These are phyloP conservation scores for Pugionium cornutum DNA, from an alignment of 345 rosid genomes.

Conservation along the genomic window DNA sequence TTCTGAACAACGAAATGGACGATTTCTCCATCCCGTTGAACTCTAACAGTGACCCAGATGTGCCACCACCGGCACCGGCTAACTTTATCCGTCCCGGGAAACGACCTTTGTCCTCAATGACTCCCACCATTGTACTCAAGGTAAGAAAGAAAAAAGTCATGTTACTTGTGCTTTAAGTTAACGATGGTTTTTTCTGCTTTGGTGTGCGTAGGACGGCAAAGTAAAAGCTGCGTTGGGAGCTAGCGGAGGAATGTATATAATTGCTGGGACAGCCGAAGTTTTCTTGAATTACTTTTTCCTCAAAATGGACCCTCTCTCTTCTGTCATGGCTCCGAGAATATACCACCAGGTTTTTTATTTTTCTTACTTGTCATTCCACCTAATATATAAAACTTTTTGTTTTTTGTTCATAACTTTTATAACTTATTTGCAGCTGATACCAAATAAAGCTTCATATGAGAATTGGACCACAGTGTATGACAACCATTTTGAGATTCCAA, in stretches of 20 bases:
- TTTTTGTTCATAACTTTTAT: too few species aligned
- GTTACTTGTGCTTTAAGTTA: background rate
- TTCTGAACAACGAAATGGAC: too few species aligned
- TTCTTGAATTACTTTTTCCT: too few species aligned
- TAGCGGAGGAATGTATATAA: too few species aligned
- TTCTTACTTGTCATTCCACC: too few species aligned
- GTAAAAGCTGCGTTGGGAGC: background rate
- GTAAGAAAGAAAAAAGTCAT: background rate
- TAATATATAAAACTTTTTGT: too few species aligned
- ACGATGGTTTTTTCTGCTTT: background rate
- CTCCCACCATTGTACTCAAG: background rate
- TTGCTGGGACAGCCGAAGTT: too few species aligned
- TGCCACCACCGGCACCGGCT: background rate
- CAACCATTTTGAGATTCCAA: background rate
- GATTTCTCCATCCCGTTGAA: background rate
- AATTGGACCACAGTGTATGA: background rate
- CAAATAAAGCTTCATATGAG: background rate
- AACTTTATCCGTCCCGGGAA: background rate
- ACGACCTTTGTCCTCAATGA: background rate
- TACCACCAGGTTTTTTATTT: too few species aligned
- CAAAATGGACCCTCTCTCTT: too few species aligned
- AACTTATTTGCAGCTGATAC: background rate
- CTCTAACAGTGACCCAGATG: background rate
- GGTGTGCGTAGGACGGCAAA: background rate
- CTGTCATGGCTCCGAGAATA: too few species aligned